phyloP scores from a whole-genome alignment of 345 rosid species.

The Euphorbia lathyris region DNA sequence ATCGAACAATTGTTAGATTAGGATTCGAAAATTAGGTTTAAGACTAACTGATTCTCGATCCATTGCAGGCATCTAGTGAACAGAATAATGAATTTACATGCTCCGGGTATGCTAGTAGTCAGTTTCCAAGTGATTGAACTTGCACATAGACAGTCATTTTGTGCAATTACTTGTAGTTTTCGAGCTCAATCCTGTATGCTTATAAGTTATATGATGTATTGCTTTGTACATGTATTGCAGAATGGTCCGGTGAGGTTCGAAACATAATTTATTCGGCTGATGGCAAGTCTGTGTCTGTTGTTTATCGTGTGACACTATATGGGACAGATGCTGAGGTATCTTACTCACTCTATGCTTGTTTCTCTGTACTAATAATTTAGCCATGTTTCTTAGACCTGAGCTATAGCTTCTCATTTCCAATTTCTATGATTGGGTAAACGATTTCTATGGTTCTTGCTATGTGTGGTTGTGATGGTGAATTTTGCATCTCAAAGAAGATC shows the following conservation, averaged over 20 bases:
- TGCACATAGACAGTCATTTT: neutral
- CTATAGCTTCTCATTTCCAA: neutral
- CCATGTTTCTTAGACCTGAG: neutral
- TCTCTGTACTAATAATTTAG: no score
- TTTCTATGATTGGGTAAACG: neutral
- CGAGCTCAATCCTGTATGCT: neutral
- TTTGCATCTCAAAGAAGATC: no score
- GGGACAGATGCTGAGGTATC: conserved; percentile 92
- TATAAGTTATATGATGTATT: neutral
- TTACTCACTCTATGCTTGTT: neutral
- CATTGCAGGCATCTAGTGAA: conserved; percentile 73
- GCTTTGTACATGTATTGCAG: conserved; percentile 27
- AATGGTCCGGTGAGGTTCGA: conserved; percentile 92
- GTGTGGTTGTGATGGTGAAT: no score
- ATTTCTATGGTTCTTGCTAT: neutral
- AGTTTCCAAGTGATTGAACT: no score
- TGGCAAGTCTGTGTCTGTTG: conserved; percentile 72
- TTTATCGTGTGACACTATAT: conserved; percentile 71
- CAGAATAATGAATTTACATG: conserved; percentile 76
- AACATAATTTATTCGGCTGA: conserved; percentile 69
- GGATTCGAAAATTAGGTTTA: neutral
- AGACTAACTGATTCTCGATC: neutral
- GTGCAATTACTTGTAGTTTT: no score
- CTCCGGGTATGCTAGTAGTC: conserved; percentile 51
- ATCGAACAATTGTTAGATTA: neutral